phyloP scores from a whole-genome alignment of 2,329 filamentous ascomycete genomes.

The Microthyrium microscopicum region DNA sequence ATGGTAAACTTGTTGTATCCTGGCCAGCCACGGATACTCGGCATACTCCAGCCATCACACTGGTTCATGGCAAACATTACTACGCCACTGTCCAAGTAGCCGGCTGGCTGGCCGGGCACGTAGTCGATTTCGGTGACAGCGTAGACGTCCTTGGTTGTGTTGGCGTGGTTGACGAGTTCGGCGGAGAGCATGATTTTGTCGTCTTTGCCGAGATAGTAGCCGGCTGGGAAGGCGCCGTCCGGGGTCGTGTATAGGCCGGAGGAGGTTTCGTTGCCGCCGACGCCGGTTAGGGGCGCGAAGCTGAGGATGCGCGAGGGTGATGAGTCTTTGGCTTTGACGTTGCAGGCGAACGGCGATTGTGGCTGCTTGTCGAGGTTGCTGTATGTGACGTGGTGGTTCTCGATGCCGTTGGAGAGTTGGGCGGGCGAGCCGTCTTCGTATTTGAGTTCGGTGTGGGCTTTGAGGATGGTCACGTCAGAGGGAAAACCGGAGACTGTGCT shows the following conservation, averaged over 20 bases:
- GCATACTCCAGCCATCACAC: no score
- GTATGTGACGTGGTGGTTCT: conserved; percentile 3
- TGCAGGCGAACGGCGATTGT: neutral
- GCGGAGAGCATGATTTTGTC: conserved; percentile 3
- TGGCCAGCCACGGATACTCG: no score
- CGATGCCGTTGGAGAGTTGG: neutral
- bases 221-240: conserved; percentile 1
- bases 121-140: conserved; percentile 4
- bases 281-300: no score
- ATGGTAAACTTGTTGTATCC: no score
- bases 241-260: neutral
- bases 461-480: neutral
- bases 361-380: neutral
- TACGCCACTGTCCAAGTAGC: no score
- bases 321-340: no score
- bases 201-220: neutral
- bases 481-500: conserved; percentile 1
- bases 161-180: conserved; percentile 2
- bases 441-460: neutral
- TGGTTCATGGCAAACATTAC: no score
- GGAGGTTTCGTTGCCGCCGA: neutral
- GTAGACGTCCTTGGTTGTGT: conserved; percentile 1
- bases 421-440: neutral
- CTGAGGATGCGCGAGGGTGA: neutral
- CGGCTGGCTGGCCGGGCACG: neutral